Evolutionary conservation across 2,329 filamentous ascomycete species (phyloP).

Genomic region (Aureobasidium melanogenum): DNA sequence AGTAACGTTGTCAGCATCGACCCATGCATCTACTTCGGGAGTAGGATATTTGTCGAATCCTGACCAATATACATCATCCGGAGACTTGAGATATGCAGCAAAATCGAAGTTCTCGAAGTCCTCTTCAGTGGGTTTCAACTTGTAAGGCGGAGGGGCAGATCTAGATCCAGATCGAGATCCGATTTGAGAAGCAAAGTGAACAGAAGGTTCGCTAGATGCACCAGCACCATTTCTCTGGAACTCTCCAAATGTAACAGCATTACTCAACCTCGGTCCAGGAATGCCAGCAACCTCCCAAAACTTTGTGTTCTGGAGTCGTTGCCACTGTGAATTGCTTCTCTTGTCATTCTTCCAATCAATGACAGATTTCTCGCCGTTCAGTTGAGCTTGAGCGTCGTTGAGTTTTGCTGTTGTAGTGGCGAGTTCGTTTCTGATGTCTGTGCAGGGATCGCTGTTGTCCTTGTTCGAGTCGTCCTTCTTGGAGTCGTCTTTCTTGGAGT

Average conservation of each 20-base stretch:
- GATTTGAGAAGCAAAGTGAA: neutral
- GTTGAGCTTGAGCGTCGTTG: neutral
- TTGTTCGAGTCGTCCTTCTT: neutral
- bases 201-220: too few species aligned
- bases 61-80: too few species aligned
- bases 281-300: neutral
- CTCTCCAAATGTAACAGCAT: neutral
- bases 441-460: neutral
- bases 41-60: too few species aligned
- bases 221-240: neutral
- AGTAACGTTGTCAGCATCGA: too few species aligned
- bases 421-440: neutral
- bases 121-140: too few species aligned
- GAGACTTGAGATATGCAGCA: too few species aligned
- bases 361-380: neutral
- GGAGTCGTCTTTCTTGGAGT: neutral
- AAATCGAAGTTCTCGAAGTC: neutral
- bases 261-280: neutral
- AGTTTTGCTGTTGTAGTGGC: neutral
- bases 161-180: neutral
- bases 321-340: neutral
- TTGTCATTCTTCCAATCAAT: conserved; percentile 2
- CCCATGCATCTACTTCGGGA: too few species aligned
- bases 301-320: neutral
- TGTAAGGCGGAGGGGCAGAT: neutral